phyloP scores from a whole-genome alignment of 108 stramenopile species.

The Craspedostauros australis region DNA sequence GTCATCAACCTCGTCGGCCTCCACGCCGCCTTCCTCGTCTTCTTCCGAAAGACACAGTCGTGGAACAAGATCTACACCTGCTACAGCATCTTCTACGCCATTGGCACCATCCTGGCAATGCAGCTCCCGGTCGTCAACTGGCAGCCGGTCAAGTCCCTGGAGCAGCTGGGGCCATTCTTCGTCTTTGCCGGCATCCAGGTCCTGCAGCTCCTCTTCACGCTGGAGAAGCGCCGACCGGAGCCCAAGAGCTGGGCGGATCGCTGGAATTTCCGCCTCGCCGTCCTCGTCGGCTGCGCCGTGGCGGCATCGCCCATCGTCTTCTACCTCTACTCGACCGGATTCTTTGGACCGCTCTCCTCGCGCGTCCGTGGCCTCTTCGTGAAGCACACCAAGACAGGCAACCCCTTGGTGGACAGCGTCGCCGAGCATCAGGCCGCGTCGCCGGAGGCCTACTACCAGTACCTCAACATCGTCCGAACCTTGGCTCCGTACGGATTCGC shows the following conservation, averaged over 20 bases:
- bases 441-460: slow-evolving; percentile 88
- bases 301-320: slow-evolving; percentile 24
- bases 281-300: slow-evolving; percentile 35
- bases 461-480: slow-evolving; percentile 62
- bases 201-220: slow-evolving; percentile 47
- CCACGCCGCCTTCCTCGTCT: slow-evolving; percentile 73
- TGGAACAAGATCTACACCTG: slow-evolving; percentile 50
- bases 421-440: slow-evolving; percentile 98
- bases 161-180: slow-evolving; percentile 76
- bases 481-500: slow-evolving; percentile 91
- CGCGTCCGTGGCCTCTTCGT: slow-evolving; percentile 90
- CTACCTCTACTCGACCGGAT: slow-evolving; percentile 71
- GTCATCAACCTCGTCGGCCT: slow-evolving; percentile 94
- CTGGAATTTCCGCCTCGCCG: slow-evolving; percentile 27
- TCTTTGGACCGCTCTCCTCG: slow-evolving; percentile 88
- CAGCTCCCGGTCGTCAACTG: slow-evolving; percentile 86
- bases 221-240: slow-evolving; percentile 36
- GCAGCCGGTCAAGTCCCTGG: slow-evolving; percentile 77
- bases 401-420: slow-evolving; percentile 89
- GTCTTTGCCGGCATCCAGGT: slow-evolving; percentile 78
- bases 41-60: slow-evolving; percentile 55
- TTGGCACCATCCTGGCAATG: slow-evolving; percentile 90
- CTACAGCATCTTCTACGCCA: slow-evolving; percentile 87
- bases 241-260: slow-evolving; percentile 64
- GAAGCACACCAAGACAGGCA: slow-evolving; percentile 89